These are phyloP conservation scores for Aspergillus sp. DNA, from an alignment of 2,329 filamentous ascomycete genomes.

Conservation along the genomic window DNA sequence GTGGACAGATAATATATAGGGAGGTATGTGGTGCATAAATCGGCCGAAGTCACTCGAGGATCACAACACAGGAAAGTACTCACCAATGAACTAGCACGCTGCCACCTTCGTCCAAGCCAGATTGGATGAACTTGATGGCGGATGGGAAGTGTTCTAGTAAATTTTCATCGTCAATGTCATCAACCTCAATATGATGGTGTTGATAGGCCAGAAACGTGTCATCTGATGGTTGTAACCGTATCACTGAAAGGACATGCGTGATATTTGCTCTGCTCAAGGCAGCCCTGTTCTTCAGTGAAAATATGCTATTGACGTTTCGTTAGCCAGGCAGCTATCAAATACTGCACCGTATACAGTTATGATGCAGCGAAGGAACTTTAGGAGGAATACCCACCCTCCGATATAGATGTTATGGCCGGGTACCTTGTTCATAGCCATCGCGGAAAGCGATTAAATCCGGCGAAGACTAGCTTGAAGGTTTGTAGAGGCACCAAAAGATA, in stretches of 20 bases:
- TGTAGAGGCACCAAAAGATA: background rate
- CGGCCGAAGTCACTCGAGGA: background rate
- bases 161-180: constrained; percentile 89
- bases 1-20: background rate
- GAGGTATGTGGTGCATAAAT: background rate
- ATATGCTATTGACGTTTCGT: constrained; percentile 60
- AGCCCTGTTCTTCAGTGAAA: constrained; percentile 71
- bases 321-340: constrained; percentile 4
- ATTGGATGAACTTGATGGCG: constrained; percentile 79
- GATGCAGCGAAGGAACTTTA: background rate
- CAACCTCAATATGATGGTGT: constrained; percentile 78
- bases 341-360: background rate
- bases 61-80: constrained; percentile 36
- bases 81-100: constrained; percentile 70
- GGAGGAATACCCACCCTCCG: constrained; percentile 62
- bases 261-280: constrained; percentile 72
- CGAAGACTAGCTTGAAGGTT: background rate
- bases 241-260: constrained; percentile 85
- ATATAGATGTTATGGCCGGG: constrained; percentile 73
- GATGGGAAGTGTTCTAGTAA: constrained; percentile 75
- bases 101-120: constrained; percentile 64
- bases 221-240: constrained; percentile 61
- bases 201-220: constrained; percentile 62
- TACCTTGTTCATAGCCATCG: constrained; percentile 60
- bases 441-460: background rate